A percentile compares a stretch with the other conserved stretches of the same genome.
Evolutionary conservation across 345 rosid genomes (phyloP).

Genomic region (Eucalyptus sp.): DNA sequence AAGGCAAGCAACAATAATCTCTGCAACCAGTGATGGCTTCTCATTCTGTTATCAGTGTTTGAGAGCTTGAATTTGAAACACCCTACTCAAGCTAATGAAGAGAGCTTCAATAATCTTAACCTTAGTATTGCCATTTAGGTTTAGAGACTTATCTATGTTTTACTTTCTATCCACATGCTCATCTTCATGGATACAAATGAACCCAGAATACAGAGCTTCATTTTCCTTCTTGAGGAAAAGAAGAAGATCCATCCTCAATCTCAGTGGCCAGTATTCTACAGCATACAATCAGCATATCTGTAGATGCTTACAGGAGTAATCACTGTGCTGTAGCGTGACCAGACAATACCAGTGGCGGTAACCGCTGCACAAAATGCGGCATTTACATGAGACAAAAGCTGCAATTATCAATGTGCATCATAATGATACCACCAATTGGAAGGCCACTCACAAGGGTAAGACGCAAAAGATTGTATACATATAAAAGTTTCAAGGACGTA

Average conservation of each 20-base stretch:
- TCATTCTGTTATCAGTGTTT: background rate
- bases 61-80: background rate
- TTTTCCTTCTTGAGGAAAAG: background rate
- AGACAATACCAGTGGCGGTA: conserved; percentile 53
- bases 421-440: background rate
- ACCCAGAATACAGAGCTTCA: background rate
- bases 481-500: background rate
- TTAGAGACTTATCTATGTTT: background rate
- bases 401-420: background rate
- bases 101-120: background rate
- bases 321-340: conserved; percentile 83
- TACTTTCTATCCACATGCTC: background rate
- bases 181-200: background rate
- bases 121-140: background rate
- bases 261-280: background rate
- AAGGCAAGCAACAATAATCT: background rate
- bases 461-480: background rate
- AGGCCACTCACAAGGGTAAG: background rate
- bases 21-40: background rate
- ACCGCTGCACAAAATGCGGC: conserved; percentile 42
- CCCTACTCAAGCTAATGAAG: background rate
- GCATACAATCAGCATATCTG: background rate
- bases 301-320: conserved; percentile 63
- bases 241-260: background rate
- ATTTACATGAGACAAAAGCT: background rate